Conservation (phyloP, 1,284 basidiomycete genomes). For the Mycena sp. region DNA sequence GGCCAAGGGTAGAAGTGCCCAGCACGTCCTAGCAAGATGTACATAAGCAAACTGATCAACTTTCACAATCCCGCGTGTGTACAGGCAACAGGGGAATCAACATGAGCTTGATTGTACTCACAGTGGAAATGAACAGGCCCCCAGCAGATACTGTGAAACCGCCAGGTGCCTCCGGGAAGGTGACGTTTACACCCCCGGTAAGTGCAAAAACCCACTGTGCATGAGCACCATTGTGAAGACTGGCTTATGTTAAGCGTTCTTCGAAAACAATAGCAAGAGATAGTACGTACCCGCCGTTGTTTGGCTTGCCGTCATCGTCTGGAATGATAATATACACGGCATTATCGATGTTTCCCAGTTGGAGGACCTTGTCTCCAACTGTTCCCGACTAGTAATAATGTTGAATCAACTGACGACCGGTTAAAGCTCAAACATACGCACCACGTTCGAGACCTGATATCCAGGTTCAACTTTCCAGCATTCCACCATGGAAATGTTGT, state of each 20-base stretch:
- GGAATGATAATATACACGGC: constrained; percentile 31
- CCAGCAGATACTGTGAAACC: constrained; percentile 29
- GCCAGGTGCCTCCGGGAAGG: constrained; percentile 29
- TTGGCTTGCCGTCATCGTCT: constrained; percentile 28
- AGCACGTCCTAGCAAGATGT: constrained; percentile 29
- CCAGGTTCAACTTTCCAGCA: constrained; percentile 33
- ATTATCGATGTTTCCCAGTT: constrained; percentile 29
- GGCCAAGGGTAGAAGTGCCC: constrained; percentile 31
- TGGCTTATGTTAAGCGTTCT: constrained; percentile 17
- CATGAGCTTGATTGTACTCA: constrained; percentile 17
- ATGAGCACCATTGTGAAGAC: constrained; percentile 33
- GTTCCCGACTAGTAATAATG: constrained; percentile 19
- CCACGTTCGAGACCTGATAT: constrained; percentile 30
- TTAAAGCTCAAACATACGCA: constrained; percentile 21
- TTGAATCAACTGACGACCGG: constrained; percentile 6
- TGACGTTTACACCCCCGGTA: constrained; percentile 30
- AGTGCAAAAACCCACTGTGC: constrained; percentile 35
- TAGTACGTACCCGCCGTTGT: constrained; percentile 28
- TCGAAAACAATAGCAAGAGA: constrained; percentile 8
- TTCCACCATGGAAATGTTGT: constrained; percentile 32
- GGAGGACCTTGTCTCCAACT: constrained; percentile 32
- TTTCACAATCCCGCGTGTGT: constrained; percentile 1
- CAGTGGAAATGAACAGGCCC: constrained; percentile 33
- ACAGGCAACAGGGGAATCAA: constrained; percentile 5
- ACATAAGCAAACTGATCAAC: constrained; percentile 17